A percentile compares a stretch with the other conserved stretches of the same genome.
phyloP scores from a whole-genome alignment of 768 basidiomycete species.

The Favolaschia claudopus region DNA sequence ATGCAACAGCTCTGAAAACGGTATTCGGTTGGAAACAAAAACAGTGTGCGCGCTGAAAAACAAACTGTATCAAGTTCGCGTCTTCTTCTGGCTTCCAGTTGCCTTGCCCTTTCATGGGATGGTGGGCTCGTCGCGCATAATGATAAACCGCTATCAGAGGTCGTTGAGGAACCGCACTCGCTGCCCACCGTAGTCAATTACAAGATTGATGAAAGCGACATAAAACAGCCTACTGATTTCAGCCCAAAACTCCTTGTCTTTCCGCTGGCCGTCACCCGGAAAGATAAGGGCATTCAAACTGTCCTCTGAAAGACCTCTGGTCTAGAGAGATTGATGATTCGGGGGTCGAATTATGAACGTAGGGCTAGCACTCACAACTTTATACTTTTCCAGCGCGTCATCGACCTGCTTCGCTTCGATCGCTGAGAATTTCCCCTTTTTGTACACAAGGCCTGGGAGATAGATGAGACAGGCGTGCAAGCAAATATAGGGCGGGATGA shows the following conservation, averaged over 20 bases:
- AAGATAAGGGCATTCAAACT: slow-evolving; percentile 73
- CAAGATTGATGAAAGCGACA: background rate
- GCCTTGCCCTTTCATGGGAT: slow-evolving; percentile 76
- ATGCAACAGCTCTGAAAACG: slow-evolving; percentile 66
- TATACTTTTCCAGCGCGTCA: slow-evolving; percentile 70
- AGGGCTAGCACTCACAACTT: slow-evolving; percentile 37
- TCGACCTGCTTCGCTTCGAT: slow-evolving; percentile 75
- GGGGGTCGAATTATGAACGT: background rate
- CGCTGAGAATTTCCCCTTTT: slow-evolving; percentile 87
- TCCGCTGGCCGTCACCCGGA: slow-evolving; percentile 65
- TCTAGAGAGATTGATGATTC: slow-evolving; percentile 52
- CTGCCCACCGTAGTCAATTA: slow-evolving; percentile 44
- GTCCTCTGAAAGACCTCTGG: slow-evolving; percentile 52
- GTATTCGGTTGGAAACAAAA: background rate
- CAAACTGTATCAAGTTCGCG: slow-evolving; percentile 65
- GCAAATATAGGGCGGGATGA: slow-evolving; percentile 29
- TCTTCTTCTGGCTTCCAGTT: slow-evolving; percentile 77
- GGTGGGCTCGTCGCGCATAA: slow-evolving; percentile 72
- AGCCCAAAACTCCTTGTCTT: slow-evolving; percentile 77
- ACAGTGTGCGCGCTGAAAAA: slow-evolving; percentile 17
- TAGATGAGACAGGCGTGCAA: background rate
- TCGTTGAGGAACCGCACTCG: slow-evolving; percentile 73
- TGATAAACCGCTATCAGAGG: slow-evolving; percentile 89
- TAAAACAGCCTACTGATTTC: slow-evolving; percentile 73
- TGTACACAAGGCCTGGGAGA: slow-evolving; percentile 76